Percentiles rank a stretch among this genome's conserved stretches.
Conservation (phyloP, 768 basidiomycete species). For the Boletellus ananiceps region DNA sequence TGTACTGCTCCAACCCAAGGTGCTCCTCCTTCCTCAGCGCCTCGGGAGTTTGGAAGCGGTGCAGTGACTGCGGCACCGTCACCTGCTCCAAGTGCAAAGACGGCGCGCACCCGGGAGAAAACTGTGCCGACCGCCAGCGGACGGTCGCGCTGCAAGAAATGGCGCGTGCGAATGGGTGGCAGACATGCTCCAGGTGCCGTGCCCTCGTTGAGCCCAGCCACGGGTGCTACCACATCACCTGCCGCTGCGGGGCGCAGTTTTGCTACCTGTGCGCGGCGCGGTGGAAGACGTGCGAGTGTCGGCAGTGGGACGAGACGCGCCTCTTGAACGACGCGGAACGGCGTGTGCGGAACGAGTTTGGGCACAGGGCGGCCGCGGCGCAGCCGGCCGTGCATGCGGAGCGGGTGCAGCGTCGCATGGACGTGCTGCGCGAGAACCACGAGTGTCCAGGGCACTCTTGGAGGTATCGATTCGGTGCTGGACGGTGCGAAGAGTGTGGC, state of each 20-base stretch:
- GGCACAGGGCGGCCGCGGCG: conserved; percentile 4
- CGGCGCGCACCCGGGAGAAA: conserved; percentile 35
- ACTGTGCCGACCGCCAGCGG: conserved; percentile 42
- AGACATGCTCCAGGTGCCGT: conserved; percentile 58
- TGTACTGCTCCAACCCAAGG: conserved; percentile 46
- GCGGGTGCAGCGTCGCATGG: conserved; percentile 23
- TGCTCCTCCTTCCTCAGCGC: conserved; percentile 55
- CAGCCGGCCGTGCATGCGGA: conserved; percentile 18
- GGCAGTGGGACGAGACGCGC: conserved; percentile 58
- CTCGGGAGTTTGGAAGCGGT: conserved; percentile 8
- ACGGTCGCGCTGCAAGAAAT: conserved; percentile 42
- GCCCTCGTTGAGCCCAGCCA: conserved; percentile 50
- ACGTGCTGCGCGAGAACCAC: conserved; percentile 45
- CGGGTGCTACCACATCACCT: conserved; percentile 67
- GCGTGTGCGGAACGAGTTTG: conserved; percentile 24
- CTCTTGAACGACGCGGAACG: conserved; percentile 28
- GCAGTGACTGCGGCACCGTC: conserved; percentile 31
- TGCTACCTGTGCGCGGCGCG: conserved; percentile 59
- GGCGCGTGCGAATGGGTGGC: conserved; percentile 47
- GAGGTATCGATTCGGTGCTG: conserved; percentile 41
- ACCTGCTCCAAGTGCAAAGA: conserved; percentile 52
- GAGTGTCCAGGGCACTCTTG: conserved; percentile 47
- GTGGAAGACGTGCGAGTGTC: conserved; percentile 62
- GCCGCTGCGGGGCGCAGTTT: conserved; percentile 46
- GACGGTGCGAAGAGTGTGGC: conserved; percentile 45